Percentiles rank a stretch among this genome's conserved stretches.
These are phyloP conservation scores for Diaporthe ampelina DNA, from an alignment of 2,329 filamentous ascomycete species.

Conservation along the genomic window DNA sequence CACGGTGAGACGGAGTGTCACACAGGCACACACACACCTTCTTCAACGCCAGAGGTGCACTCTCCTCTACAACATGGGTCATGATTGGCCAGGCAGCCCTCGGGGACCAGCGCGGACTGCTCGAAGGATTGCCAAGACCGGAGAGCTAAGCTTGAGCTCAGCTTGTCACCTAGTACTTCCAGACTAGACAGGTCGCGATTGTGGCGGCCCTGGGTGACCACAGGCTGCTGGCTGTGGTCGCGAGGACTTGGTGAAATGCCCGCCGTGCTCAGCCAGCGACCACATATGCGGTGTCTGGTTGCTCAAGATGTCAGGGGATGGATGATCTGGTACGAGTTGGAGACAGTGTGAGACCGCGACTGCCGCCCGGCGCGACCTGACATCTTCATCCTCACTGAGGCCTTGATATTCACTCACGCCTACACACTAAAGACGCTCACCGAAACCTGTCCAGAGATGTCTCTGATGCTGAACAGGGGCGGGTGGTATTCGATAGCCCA, in stretches of 20 bases:
- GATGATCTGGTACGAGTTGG: slow-evolving; percentile 31
- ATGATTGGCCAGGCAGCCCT: slow-evolving; percentile 16
- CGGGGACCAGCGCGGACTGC: background rate
- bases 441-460: background rate
- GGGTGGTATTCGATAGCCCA: slow-evolving; percentile 3
- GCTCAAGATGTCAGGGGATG: slow-evolving; percentile 34
- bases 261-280: slow-evolving; percentile 17
- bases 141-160: background rate
- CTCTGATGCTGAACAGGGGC: background rate
- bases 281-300: slow-evolving; percentile 21
- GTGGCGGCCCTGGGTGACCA: slow-evolving; percentile 14
- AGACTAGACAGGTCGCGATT: background rate
- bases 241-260: background rate
- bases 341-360: slow-evolving; percentile 18
- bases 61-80: background rate
- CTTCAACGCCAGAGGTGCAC: background rate
- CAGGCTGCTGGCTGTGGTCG: slow-evolving; percentile 1
- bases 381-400: background rate
- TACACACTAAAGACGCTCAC: background rate
- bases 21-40: slow-evolving; percentile 11
- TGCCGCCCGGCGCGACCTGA: background rate
- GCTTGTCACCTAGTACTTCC: slow-evolving; percentile 20
- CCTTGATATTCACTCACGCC: slow-evolving; percentile 3
- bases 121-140: slow-evolving; percentile 16
- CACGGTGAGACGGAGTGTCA: slow-evolving; percentile 14